A percentile compares a stretch with the other conserved stretches of the same genome.
phyloP scores from a whole-genome alignment of 2,329 filamentous ascomycete genomes.

The Bipolaris bicolor region DNA sequence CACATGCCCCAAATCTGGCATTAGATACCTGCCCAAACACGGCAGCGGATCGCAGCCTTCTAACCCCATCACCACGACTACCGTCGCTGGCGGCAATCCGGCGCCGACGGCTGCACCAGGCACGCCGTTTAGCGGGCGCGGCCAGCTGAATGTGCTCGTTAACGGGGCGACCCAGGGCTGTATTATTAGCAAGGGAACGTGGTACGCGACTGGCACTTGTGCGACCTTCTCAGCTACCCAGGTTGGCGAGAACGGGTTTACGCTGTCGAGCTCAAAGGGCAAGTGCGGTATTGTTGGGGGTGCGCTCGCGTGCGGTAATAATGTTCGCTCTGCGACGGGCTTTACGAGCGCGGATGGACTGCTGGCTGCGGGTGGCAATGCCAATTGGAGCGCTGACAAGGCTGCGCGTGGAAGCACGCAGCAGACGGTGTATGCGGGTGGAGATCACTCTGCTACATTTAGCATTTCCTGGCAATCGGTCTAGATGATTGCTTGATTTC shows the following conservation, averaged over 20 bases:
- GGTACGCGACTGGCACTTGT: conserved; percentile 71
- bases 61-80: conserved; percentile 39
- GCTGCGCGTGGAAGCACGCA: conserved; percentile 53
- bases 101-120: conserved; percentile 47
- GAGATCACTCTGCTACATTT: conserved; percentile 41
- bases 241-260: conserved; percentile 34
- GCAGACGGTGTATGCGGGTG: conserved; percentile 52
- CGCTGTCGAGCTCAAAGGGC: conserved; percentile 43
- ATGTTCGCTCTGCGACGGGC: conserved; percentile 51
- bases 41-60: conserved; percentile 25
- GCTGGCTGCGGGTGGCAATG: conserved; percentile 49
- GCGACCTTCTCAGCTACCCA: conserved; percentile 66
- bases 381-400: conserved; percentile 53
- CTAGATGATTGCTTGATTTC: not conserved
- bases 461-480: conserved; percentile 48
- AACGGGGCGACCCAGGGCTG: conserved; percentile 64
- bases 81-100: conserved; percentile 24
- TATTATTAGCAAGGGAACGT: conserved; percentile 69
- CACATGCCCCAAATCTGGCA: conserved; percentile 66
- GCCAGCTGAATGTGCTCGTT: conserved; percentile 64
- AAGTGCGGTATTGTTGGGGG: conserved; percentile 62
- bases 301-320: conserved; percentile 62
- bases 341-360: conserved; percentile 49
- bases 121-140: conserved; percentile 62
- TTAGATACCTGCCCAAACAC: conserved; percentile 69